Conservation (phyloP, 192 early-diverging fungal genomes). For the Allomyces macrogynus region DNA sequence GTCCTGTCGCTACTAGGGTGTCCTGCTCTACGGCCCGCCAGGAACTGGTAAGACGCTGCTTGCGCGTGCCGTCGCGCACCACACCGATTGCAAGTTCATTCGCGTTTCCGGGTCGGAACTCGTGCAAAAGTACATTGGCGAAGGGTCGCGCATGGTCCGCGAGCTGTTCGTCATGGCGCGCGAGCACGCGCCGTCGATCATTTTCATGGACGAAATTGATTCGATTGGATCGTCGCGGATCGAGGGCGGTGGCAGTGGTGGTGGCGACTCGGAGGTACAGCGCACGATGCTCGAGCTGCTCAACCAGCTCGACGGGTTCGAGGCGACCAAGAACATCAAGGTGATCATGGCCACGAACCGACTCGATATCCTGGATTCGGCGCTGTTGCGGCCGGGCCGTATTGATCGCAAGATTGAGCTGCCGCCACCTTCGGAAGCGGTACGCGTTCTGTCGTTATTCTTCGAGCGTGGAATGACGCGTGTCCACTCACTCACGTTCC, state of each 20-base stretch:
- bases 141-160: slow-evolving; percentile 76
- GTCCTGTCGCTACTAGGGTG: slow-evolving; percentile 29
- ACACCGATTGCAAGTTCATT: slow-evolving; percentile 80
- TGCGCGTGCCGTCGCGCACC: slow-evolving; percentile 78
- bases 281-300: slow-evolving; percentile 77
- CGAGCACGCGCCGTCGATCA: slow-evolving; percentile 77
- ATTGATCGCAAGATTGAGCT: slow-evolving; percentile 86
- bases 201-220: slow-evolving; percentile 87
- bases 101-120: slow-evolving; percentile 77
- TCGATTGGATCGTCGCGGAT: slow-evolving; percentile 72
- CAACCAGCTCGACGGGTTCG: slow-evolving; percentile 78
- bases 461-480: neutral
- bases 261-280: slow-evolving; percentile 77
- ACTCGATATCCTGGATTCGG: slow-evolving; percentile 75
- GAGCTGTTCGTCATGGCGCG: slow-evolving; percentile 81
- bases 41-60: slow-evolving; percentile 76
- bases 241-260: slow-evolving; percentile 42
- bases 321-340: slow-evolving; percentile 81
- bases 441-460: neutral
- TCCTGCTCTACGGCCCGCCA: slow-evolving; percentile 75
- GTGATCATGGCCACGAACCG: slow-evolving; percentile 85
- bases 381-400: slow-evolving; percentile 66
- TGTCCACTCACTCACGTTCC: neutral
- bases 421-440: slow-evolving; percentile 37
- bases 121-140: slow-evolving; percentile 85